Evolutionary conservation across 176 grass and related monocot species (phyloP), one percentile per base, ranked within the genome.

Genomic region (Cenchrus fungigraminus): DNA sequence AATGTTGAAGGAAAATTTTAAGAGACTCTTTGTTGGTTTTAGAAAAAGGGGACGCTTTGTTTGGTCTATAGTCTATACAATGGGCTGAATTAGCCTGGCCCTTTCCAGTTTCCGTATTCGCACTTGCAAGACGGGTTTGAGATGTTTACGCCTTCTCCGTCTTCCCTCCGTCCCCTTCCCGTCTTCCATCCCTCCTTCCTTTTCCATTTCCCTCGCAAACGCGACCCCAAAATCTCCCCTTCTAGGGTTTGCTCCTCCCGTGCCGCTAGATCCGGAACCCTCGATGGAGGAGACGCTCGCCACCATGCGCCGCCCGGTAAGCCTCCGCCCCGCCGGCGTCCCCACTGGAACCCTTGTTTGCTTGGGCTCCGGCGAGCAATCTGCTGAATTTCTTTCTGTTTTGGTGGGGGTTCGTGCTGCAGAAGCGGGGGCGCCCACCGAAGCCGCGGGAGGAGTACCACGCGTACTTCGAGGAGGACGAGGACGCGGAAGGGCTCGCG

Each of bases 371-470:
- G 0, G 6, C 31, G 2, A 57, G 8, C 19, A 58, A 58, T 73
- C 68, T 60, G 34, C 60, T 80, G 58, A 84, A 22, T 72, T 54
- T 75, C 28, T 17, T 4, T 13, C 9, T 62, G 2, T 19, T 42
- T 22, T 3, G 7, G 4, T 51, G 28, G 4, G 16, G 4, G 65
- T 37, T 56, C 10, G 32, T 15, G 40, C 6, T 57, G 89, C 89
- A 87, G 85, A 87, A 91, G 85, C 80, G 84, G 5, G 89, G 89
- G 53, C 80, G 89, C 22, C 89, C 85, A 76, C 85, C 85, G 62
- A 70, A 67, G 53, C 89, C 76, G 45, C 81, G 81, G 59, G 52
- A 84, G 80, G 80, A 73, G 14, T 45, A 87, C 69, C 70, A 32
- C 62, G 61, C 71, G 45, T 77, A 65, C 31, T 77, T 76, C 60